A percentile compares a stretch with the other conserved stretches of the same genome.
Conservation (phyloP, 257 asterid genomes). For the Nicotiana paniculata region DNA sequence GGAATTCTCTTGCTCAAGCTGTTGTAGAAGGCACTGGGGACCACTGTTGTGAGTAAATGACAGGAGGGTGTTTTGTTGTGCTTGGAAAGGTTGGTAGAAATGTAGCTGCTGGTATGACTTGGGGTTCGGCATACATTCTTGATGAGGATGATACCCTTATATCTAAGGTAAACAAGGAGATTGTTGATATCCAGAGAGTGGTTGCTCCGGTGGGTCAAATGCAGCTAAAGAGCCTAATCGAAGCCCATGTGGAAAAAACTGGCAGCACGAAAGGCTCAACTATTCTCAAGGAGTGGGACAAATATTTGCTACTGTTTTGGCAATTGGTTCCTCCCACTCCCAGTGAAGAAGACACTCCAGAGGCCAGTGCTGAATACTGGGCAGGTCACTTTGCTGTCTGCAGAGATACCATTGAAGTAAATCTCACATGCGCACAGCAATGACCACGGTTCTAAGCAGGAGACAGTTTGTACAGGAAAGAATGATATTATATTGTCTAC, state of each 20-base stretch:
- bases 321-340: constrained; percentile 98
- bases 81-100: constrained; percentile 99
- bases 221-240: constrained; percentile 88
- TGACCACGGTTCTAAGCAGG: background rate
- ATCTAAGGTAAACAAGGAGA: constrained; percentile 98
- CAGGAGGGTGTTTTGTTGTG: constrained; percentile 92
- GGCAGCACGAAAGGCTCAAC: constrained; percentile 76
- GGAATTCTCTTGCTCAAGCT: constrained; percentile 95
- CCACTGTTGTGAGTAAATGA: constrained; percentile 98
- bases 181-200: constrained; percentile 96
- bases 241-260: constrained; percentile 97
- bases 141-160: constrained; percentile 91
- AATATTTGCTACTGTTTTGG: constrained; percentile 82
- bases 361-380: constrained; percentile 65
- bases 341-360: constrained; percentile 98
- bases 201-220: constrained; percentile 91
- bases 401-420: constrained; percentile 22
- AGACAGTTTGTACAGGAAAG: background rate
- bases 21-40: constrained; percentile 99
- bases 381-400: constrained; percentile 64
- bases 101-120: constrained; percentile 99
- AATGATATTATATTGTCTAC: background rate
- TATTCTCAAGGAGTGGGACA: constrained; percentile 82
- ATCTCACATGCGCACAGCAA: background rate
- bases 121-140: constrained; percentile 86